These are phyloP conservation scores for Tillandsia leiboldiana DNA, from an alignment of 176 grass and related monocot species.

Conservation along the genomic window DNA sequence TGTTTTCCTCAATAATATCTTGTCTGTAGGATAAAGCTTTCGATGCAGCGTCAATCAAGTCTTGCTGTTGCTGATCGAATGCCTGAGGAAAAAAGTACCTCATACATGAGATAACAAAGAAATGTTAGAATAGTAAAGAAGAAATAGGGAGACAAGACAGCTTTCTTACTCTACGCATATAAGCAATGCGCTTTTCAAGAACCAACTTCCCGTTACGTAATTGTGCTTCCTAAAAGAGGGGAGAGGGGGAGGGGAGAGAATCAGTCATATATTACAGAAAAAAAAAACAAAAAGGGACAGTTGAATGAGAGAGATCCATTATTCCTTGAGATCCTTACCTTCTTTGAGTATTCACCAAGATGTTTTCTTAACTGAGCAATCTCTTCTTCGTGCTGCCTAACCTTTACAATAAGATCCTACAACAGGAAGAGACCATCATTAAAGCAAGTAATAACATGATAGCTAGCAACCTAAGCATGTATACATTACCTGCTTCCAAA, in stretches of 20 bases:
- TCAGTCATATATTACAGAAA: slow-evolving; percentile 20
- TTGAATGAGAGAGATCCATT: neutral
- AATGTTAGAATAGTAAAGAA: neutral
- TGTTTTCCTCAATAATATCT: slow-evolving; percentile 91
- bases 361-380: slow-evolving; percentile 70
- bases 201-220: slow-evolving; percentile 58
- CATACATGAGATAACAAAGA: neutral
- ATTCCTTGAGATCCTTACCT: slow-evolving; percentile 33
- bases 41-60: slow-evolving; percentile 76
- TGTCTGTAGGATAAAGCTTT: slow-evolving; percentile 96
- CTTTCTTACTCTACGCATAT: slow-evolving; percentile 58
- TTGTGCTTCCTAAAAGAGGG: slow-evolving; percentile 54
- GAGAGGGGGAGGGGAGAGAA: neutral
- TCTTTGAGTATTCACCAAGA: slow-evolving; percentile 65
- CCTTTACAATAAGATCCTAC: slow-evolving; percentile 66
- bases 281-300: slow-evolving; percentile 11
- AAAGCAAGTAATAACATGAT: slow-evolving; percentile 5
- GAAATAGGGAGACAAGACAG: neutral
- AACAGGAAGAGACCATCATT: slow-evolving; percentile 15
- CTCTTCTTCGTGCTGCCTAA: slow-evolving; percentile 77
- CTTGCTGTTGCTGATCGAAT: slow-evolving; percentile 88
- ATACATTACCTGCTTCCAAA: slow-evolving; percentile 66
- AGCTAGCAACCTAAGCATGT: slow-evolving; percentile 2
- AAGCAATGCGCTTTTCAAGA: slow-evolving; percentile 80
- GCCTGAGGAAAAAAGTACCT: slow-evolving; percentile 37